Conservation (phyloP, 1,284 basidiomycete genomes). For the Coniophora puteana region DNA sequence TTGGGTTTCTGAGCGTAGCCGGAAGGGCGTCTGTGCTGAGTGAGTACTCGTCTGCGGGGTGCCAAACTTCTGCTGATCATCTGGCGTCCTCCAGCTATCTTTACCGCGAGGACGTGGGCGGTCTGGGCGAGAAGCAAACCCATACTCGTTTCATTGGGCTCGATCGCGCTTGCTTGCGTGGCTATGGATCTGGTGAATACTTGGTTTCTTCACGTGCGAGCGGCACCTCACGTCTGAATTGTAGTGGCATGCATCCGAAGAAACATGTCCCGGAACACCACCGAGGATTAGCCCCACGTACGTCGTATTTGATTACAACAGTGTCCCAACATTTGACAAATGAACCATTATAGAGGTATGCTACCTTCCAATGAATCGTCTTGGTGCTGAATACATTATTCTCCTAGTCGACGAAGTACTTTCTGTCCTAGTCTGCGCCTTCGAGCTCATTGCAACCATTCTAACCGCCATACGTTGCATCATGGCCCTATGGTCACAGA, state of each 20-base stretch:
- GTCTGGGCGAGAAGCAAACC: conserved; percentile 24
- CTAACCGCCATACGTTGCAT: conserved; percentile 28
- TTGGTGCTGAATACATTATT: background rate
- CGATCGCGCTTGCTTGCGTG: conserved; percentile 24
- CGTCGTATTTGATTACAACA: too few relatives aligned
- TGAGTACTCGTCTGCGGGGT: conserved; percentile 15
- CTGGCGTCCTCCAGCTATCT: too few relatives aligned
- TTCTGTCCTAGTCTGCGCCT: conserved; percentile 26
- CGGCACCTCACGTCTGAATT: too few relatives aligned
- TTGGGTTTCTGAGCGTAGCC: conserved; percentile 27
- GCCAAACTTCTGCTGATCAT: background rate
- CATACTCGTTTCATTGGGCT: conserved; percentile 23
- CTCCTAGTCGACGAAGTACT: conserved; percentile 24
- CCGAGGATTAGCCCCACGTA: background rate
- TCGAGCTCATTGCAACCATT: conserved; percentile 23
- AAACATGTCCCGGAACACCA: conserved; percentile 12
- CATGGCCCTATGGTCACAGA: conserved; percentile 19
- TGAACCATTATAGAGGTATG: too few relatives aligned
- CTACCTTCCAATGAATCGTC: background rate
- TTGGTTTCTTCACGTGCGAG: conserved; percentile 10
- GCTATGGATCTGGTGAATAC: conserved; percentile 27
- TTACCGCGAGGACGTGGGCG: conserved; percentile 29
- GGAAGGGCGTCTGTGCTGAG: conserved; percentile 30
- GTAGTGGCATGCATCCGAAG: conserved; percentile 18
- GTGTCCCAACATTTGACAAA: too few relatives aligned